Conservation (phyloP, 2,329 filamentous ascomycete species). For the Coniella lustricola region DNA sequence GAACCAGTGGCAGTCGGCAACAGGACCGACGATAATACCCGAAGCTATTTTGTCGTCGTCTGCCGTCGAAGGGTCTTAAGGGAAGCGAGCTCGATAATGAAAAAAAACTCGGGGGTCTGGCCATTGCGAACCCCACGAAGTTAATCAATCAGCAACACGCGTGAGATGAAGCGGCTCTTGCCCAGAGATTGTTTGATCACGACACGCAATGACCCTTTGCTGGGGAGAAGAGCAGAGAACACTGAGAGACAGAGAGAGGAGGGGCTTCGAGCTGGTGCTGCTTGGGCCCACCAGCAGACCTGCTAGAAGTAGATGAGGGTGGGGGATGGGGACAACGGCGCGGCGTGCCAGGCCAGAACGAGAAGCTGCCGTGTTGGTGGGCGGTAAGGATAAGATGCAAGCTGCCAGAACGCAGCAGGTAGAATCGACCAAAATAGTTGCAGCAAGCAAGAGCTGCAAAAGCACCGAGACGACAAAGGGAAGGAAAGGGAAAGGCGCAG, state of each 20-base stretch:
- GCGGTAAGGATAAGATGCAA: too few species aligned
- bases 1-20: too few species aligned
- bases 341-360: conserved; percentile 11
- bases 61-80: too few species aligned
- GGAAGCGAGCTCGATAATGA: not conserved
- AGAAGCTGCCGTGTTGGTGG: conserved; percentile 13
- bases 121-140: not conserved
- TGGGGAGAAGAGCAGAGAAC: not conserved
- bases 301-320: conserved; percentile 4
- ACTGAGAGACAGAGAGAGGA: not conserved
- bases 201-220: not conserved
- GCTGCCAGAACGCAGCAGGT: too few species aligned
- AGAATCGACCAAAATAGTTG: too few species aligned
- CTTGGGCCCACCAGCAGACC: not conserved
- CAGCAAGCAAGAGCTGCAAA: too few species aligned
- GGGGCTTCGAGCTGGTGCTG: not conserved
- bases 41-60: too few species aligned
- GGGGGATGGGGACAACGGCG: not conserved
- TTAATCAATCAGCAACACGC: conserved; percentile 5
- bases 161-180: not conserved
- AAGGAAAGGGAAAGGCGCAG: conserved; percentile 1
- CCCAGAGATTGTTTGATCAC: not conserved
- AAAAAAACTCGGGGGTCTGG: not conserved
- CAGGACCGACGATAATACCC: too few species aligned
- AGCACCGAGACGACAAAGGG: not conserved